Evolutionary conservation across 2,329 filamentous ascomycete genomes (phyloP).

Genomic region (Fusarium longipes): DNA sequence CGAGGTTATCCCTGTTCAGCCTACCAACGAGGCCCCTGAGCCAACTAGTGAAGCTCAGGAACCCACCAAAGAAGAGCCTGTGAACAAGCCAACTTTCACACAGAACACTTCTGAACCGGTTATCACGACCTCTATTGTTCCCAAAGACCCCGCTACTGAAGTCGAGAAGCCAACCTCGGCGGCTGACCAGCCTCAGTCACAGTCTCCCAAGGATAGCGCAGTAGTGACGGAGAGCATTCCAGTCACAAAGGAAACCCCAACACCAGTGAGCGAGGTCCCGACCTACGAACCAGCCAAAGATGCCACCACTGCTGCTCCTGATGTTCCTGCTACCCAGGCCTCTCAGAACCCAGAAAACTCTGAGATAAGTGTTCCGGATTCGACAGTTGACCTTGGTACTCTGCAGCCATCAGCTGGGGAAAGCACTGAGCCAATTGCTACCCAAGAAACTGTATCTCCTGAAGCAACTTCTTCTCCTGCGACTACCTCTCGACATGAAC

Average conservation of each 20-base stretch:
- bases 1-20: conserved; percentile 37
- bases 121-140: conserved; percentile 38
- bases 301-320: conserved; percentile 9
- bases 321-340: conserved; percentile 8
- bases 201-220: neutral
- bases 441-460: conserved; percentile 23
- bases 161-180: conserved; percentile 3
- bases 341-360: conserved; percentile 24
- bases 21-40: conserved; percentile 2
- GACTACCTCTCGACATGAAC: conserved; percentile 2
- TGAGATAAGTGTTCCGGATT: conserved; percentile 13
- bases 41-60: conserved; percentile 17
- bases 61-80: conserved; percentile 21
- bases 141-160: conserved; percentile 24
- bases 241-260: conserved; percentile 3
- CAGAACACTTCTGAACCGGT: conserved; percentile 29
- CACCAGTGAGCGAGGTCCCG: neutral
- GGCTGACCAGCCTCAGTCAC: conserved; percentile 13
- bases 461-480: conserved; percentile 12
- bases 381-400: conserved; percentile 43
- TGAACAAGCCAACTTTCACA: conserved; percentile 26
- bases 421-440: conserved; percentile 12
- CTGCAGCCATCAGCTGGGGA: conserved; percentile 31
- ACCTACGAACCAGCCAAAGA: conserved; percentile 9
- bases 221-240: conserved; percentile 1